Evolutionary conservation across 306 rosid species (phyloP), one percentile per base, ranked within the genome.

Genomic region (Prunus padus): DNA sequence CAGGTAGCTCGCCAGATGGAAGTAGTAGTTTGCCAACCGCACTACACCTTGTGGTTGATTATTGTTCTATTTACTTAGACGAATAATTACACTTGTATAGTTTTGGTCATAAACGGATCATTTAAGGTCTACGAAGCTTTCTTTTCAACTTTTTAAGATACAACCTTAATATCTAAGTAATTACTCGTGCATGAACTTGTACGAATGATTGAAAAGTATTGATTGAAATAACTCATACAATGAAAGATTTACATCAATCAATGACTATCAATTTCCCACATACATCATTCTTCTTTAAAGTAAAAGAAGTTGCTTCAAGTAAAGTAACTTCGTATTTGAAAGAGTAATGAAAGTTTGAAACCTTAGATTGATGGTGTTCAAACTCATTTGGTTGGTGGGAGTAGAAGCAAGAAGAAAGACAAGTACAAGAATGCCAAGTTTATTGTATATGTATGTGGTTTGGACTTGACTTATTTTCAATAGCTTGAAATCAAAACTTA

Each of bases 351-450:
- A 61, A 61, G 28, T 60, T 26, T 60, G 65, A 61, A 14, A 33
- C 8, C 25, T 33, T 3, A 3, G 26, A 57, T 20, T 2, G 23
- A 72, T 16, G 44, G 16, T 25, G 66, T 25, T 40, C 26, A 72
- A 44, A 26, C 28, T 72, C 54, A 40, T 23, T 49, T 2, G 67
- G 18, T 11, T 30, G 77, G 77, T 22, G 42, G 85, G 84, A 76
- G 83, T 69, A 50, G 55, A 79, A 75, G 71, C 23, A 73, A 71
- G 79, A 76, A 61, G 19, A 30, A 60, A 54, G 68, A 78, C 49
- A 44, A 81, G 76, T 67, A 19, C 79, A 44, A 1, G 26, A 54
- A 75, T 49, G 52, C 49, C 71, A 75, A 59, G 60, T 59, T 26
- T 11, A 26, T 18, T 37, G 26, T 65, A 2, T 60, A 14, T 42